Evolutionary conservation across 768 basidiomycete species (phyloP).

Genomic region (Lyophyllum decastes): DNA sequence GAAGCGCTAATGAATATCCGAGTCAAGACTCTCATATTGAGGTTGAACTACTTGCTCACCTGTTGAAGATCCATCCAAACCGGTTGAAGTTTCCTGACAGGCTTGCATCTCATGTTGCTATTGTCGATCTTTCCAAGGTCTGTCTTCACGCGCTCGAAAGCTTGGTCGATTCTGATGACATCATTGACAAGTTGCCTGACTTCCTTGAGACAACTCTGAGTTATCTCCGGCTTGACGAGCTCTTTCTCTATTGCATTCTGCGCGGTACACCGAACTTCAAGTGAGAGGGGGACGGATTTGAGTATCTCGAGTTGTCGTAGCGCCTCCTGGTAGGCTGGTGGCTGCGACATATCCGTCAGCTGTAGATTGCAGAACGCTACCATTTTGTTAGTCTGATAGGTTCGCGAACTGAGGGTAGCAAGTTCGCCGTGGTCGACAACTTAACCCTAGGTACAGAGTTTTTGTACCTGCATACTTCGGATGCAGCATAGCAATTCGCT

Average conservation of each 20-base stretch:
- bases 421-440: background rate
- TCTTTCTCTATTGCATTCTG: constrained; percentile 5
- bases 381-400: background rate
- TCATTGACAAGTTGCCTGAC: constrained; percentile 8
- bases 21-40: background rate
- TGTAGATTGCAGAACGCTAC: background rate
- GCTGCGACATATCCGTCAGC: background rate
- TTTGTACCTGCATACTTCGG: background rate
- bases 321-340: background rate
- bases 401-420: background rate
- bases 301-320: background rate
- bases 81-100: constrained; percentile 9
- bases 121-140: constrained; percentile 6
- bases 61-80: constrained; percentile 8
- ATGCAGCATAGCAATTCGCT: background rate
- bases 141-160: constrained; percentile 13
- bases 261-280: background rate
- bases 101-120: constrained; percentile 3
- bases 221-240: background rate
- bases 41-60: background rate
- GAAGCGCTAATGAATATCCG: constrained; percentile 3
- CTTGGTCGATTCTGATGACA: constrained; percentile 15
- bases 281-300: background rate
- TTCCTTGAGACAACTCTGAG: background rate
- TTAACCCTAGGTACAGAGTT: background rate